Evolutionary conservation across 495 filamentous ascomycete species (phyloP).

Genomic region (Penicillium fimorum): DNA sequence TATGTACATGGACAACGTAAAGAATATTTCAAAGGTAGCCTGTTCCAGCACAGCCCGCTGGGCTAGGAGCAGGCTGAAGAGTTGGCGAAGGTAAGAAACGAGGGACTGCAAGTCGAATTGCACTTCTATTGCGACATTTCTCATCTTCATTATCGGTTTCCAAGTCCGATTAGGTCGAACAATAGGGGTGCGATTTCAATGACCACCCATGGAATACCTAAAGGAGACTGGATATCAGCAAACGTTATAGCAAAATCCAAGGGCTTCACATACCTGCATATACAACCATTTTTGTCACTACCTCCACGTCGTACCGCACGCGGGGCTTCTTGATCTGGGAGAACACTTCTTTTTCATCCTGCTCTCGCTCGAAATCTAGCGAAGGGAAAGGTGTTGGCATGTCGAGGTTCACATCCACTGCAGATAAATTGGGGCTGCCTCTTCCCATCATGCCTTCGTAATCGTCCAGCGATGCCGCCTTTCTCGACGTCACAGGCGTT

Average conservation of each 20-base stretch:
- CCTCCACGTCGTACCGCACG: slow-evolving; percentile 94
- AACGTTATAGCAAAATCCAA: neutral
- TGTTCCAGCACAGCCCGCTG: slow-evolving; percentile 24
- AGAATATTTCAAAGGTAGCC: slow-evolving; percentile 10
- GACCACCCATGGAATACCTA: slow-evolving; percentile 38
- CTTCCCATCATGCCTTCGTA: slow-evolving; percentile 72
- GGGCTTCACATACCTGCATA: slow-evolving; percentile 71
- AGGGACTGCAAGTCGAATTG: neutral
- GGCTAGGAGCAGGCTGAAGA: slow-evolving; percentile 9
- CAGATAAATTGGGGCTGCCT: slow-evolving; percentile 38
- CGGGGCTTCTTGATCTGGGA: slow-evolving; percentile 79
- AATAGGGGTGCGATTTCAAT: slow-evolving; percentile 32
- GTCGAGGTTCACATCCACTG: slow-evolving; percentile 23
- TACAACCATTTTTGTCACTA: slow-evolving; percentile 93
- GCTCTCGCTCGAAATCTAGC: slow-evolving; percentile 36
- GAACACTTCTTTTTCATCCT: slow-evolving; percentile 79
- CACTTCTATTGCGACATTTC: neutral
- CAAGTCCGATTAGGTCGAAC: slow-evolving; percentile 31
- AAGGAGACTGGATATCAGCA: slow-evolving; percentile 3
- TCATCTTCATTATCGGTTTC: slow-evolving; percentile 27
- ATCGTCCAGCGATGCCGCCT: slow-evolving; percentile 51
- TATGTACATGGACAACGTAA: slow-evolving; percentile 26
- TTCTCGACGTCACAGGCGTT: slow-evolving; percentile 20
- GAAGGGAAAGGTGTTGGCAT: slow-evolving; percentile 32
- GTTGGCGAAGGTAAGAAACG: neutral